Conservation (phyloP, 2,329 filamentous ascomycete species). For the Bipolaris cookei region DNA sequence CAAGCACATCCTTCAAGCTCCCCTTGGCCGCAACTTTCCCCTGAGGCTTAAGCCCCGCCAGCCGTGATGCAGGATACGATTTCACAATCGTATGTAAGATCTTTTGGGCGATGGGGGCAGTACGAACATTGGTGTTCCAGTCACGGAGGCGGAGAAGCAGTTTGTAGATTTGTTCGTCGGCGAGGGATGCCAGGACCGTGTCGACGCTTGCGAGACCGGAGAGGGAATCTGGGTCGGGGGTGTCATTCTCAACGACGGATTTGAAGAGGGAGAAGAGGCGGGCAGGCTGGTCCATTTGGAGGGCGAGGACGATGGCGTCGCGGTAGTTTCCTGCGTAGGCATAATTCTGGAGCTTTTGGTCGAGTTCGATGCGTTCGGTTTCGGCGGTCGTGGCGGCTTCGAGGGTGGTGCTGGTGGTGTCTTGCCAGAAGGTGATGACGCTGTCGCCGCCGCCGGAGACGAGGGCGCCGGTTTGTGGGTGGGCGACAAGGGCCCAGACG, state of each 20-base stretch:
- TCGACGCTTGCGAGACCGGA: slow-evolving; percentile 74
- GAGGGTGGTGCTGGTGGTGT: slow-evolving; percentile 83
- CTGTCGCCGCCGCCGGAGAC: slow-evolving; percentile 93
- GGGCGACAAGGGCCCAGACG: slow-evolving; percentile 85
- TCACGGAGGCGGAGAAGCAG: slow-evolving; percentile 84
- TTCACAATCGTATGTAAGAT: slow-evolving; percentile 81
- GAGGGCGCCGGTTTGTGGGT: slow-evolving; percentile 68
- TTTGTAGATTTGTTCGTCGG: slow-evolving; percentile 83
- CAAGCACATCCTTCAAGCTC: slow-evolving; percentile 77
- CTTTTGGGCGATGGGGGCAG: slow-evolving; percentile 81
- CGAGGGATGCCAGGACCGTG: slow-evolving; percentile 77
- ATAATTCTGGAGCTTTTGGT: slow-evolving; percentile 92
- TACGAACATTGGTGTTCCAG: slow-evolving; percentile 96
- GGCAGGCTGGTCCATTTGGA: slow-evolving; percentile 93
- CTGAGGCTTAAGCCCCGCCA: slow-evolving; percentile 67
- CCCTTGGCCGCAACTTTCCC: slow-evolving; percentile 46
- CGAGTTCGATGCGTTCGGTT: slow-evolving; percentile 84
- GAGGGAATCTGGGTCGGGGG: slow-evolving; percentile 67
- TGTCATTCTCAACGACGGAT: slow-evolving; percentile 70
- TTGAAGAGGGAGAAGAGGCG: slow-evolving; percentile 85
- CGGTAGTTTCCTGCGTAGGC: slow-evolving; percentile 87
- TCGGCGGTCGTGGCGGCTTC: slow-evolving; percentile 75
- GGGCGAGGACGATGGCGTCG: slow-evolving; percentile 87
- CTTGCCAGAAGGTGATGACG: slow-evolving; percentile 92
- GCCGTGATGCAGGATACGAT: slow-evolving; percentile 78